A percentile compares a stretch with the other conserved stretches of the same genome.
Evolutionary conservation across 768 basidiomycete species (phyloP).

Genomic region (Tubosaeta sp.): DNA sequence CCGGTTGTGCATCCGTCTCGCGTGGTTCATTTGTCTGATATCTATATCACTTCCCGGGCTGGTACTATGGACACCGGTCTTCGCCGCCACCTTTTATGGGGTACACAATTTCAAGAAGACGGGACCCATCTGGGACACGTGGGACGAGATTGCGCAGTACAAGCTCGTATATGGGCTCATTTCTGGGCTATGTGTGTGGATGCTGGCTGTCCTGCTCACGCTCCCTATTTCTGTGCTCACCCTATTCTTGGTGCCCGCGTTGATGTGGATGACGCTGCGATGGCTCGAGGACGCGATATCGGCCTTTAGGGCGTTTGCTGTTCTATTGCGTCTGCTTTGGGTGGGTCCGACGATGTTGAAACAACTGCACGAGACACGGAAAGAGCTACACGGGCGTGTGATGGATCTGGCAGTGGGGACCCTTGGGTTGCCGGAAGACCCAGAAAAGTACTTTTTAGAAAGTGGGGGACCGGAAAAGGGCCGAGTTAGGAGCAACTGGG

Average conservation of each 20-base stretch:
- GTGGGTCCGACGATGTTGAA: conserved; percentile 58
- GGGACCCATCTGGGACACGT: conserved; percentile 81
- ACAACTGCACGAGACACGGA: conserved; percentile 48
- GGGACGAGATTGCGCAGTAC: conserved; percentile 88
- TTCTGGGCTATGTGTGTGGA: conserved; percentile 69
- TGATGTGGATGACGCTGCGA: conserved; percentile 89
- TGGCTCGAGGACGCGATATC: conserved; percentile 86
- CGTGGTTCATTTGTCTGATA: conserved; percentile 61
- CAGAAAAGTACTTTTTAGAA: conserved; percentile 60
- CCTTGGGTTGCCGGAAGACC: conserved; percentile 62
- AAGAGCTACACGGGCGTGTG: conserved; percentile 58
- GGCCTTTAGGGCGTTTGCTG: conserved; percentile 67
- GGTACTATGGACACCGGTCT: conserved; percentile 78
- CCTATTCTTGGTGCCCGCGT: conserved; percentile 53
- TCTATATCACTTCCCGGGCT: conserved; percentile 71
- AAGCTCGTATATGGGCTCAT: conserved; percentile 80
- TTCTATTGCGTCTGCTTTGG: conserved; percentile 57
- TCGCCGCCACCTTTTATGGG: conserved; percentile 62
- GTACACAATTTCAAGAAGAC: conserved; percentile 76
- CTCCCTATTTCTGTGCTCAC: conserved; percentile 60
- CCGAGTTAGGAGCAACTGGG: conserved; percentile 60
- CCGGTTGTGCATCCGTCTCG: conserved; percentile 61
- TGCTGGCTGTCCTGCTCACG: conserved; percentile 48
- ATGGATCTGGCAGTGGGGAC: conserved; percentile 56
- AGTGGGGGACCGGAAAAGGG: conserved; percentile 68